Conservation (phyloP, 441 rosid genomes). For the Sinapis alba region DNA sequence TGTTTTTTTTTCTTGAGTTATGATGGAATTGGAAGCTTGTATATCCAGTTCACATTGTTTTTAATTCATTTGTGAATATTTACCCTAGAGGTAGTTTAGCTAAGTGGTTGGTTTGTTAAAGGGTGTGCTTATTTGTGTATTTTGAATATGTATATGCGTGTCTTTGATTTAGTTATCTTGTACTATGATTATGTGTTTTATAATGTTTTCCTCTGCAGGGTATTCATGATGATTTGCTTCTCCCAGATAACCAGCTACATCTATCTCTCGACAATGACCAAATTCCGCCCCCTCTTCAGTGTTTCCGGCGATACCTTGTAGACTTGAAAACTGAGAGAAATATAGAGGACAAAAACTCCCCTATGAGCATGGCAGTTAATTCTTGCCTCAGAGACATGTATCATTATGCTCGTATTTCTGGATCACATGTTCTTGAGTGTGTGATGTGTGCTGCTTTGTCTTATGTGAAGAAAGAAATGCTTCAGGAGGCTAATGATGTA, state of each 20-base stretch:
- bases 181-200: slow-evolving; percentile 20
- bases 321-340: slow-evolving; percentile 50
- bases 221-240: slow-evolving; percentile 74
- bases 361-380: slow-evolving; percentile 48
- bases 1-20: not conserved
- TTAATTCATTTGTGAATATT: slow-evolving; percentile 14
- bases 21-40: slow-evolving; percentile 4
- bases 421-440: slow-evolving; percentile 83
- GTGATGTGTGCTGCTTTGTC: slow-evolving; percentile 79
- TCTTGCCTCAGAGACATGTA: slow-evolving; percentile 84
- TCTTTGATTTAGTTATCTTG: slow-evolving; percentile 5
- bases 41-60: slow-evolving; percentile 8
- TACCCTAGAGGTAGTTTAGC: slow-evolving; percentile 22
- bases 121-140: slow-evolving; percentile 7
- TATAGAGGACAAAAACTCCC: slow-evolving; percentile 44
- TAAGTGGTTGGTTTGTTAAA: not conserved
- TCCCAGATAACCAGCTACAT: slow-evolving; percentile 60
- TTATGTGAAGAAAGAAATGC: slow-evolving; percentile 67
- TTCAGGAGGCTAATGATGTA: slow-evolving; percentile 91
- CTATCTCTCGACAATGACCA: slow-evolving; percentile 55
- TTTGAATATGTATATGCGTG: not conserved
- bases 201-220: slow-evolving; percentile 52
- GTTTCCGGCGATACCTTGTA: slow-evolving; percentile 54
- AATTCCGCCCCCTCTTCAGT: slow-evolving; percentile 73
- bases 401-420: slow-evolving; percentile 91